These are phyloP conservation scores for Adenanthera pavonina DNA, from an alignment of 306 rosid genomes.

Conservation along the genomic window DNA sequence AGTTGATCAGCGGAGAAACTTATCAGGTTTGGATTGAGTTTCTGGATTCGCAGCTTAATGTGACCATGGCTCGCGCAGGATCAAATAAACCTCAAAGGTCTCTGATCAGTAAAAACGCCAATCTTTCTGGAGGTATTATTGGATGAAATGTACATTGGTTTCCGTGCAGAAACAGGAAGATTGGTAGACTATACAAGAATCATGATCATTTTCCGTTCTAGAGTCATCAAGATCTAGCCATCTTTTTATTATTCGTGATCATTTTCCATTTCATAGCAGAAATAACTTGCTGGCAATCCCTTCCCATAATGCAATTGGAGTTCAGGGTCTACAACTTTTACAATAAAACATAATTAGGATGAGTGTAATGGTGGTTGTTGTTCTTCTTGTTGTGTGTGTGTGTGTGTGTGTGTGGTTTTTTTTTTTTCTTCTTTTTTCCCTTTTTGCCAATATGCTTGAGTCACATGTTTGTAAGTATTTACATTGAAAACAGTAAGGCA, in stretches of 20 bases:
- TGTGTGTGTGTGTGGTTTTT: too few relatives aligned
- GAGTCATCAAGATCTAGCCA: too few relatives aligned
- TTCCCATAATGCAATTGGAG: not conserved
- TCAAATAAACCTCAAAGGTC: constrained; percentile 52
- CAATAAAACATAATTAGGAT: too few relatives aligned
- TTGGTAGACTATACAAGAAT: constrained; percentile 52
- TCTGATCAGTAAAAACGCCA: constrained; percentile 51
- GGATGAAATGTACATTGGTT: constrained; percentile 59
- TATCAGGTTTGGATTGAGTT: constrained; percentile 73
- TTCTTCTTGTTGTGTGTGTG: too few relatives aligned
- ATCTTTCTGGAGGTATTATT: constrained; percentile 54
- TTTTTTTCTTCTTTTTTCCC: too few relatives aligned
- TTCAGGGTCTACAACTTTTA: not conserved
- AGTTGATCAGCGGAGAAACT: constrained; percentile 51
- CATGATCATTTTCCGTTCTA: too few relatives aligned
- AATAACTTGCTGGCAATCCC: not conserved
- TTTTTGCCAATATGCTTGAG: not conserved
- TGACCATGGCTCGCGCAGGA: constrained; percentile 59
- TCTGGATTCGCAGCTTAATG: constrained; percentile 44
- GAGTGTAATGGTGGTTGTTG: too few relatives aligned
- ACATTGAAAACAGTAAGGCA: not conserved
- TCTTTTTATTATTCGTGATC: not conserved
- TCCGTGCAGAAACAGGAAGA: constrained; percentile 52
- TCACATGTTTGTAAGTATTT: not conserved
- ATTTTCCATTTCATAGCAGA: not conserved